Base-by-base conservation (phyloP, 805 yeast species). In the Saccharomycopsis capsularis region DNA sequence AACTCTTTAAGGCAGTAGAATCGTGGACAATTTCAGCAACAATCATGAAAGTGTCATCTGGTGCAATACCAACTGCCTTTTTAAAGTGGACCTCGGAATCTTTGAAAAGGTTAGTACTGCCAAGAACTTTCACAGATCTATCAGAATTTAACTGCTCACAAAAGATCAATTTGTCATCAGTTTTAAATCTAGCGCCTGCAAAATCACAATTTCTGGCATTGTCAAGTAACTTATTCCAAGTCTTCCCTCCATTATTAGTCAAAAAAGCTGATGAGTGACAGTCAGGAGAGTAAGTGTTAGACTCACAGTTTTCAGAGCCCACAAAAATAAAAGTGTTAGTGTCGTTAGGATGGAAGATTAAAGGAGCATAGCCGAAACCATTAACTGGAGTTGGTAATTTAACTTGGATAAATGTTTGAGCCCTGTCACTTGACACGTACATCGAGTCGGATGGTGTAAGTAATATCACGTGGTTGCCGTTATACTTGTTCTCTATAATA, bases 1-100 rank as follows among this genome's bases (percentile, higher is more conserved):
- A 74, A 0, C 95, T 91, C 45, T 74, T 72, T 47, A 89, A 67
- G 4, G 78, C 69, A 22, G 24, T 18, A 2, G 70, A 69, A 22
- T 75, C 76, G 13, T 69, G 76, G 15, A 67, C 65, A 29, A 75
- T 65, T 2, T 76, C 67, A 0, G 95, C 96, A 44, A 82, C 89
- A 25, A 91, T 76, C 22, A 85, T 68, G 58, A 76, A 91, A 25
- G 77, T 81, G 22, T 85, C 84, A 18, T 81, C 78, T 30, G 79
- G 69, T 18, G 93, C 88, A 56, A 79, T 81, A 0, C 95, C 96
- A 39, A 84, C 75, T 32, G 85, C 77, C 43, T 74, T 66, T 2
- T 78, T 78, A 57, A 82, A 77, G 2, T 76, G 59, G 0, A 64
- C 68, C 13, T 58, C 63, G 44, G 42, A 24, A 37, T 37, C 40